These are phyloP conservation scores for Malus hybrid DNA, from an alignment of 331 rosid species.

Conservation along the genomic window DNA sequence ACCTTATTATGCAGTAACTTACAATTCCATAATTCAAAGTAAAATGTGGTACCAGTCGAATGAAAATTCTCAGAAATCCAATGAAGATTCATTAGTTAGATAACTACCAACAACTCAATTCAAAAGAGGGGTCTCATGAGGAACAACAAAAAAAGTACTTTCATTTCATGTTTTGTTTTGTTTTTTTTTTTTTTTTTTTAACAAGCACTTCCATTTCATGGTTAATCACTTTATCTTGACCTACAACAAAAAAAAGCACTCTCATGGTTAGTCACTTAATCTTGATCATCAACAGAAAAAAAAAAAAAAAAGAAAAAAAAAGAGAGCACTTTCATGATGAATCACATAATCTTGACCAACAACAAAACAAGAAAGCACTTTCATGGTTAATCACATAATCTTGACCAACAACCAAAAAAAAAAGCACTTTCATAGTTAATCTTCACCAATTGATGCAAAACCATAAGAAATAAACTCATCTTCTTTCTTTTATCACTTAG, in stretches of 20 bases:
- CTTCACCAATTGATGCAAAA: background rate
- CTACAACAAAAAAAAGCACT: background rate
- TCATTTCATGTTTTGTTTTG: background rate
- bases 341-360: background rate
- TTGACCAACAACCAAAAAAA: background rate
- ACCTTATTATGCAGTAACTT: background rate
- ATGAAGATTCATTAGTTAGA: background rate
- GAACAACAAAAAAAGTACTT: background rate
- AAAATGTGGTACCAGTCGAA: background rate
- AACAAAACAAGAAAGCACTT: too few species aligned
- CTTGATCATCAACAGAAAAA: background rate
- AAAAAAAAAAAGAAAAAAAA: background rate
- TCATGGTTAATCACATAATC: too few species aligned
- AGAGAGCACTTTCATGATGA: background rate
- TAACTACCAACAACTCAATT: background rate
- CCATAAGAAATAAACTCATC: background rate
- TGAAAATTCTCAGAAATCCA: background rate
- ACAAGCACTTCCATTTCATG: too few species aligned
- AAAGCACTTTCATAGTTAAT: background rate
- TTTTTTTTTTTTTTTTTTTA: too few species aligned
- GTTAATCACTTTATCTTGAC: too few species aligned
- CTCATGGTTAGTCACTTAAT: background rate
- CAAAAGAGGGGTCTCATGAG: background rate
- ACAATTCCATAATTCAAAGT: background rate
- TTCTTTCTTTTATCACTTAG: too few species aligned